phyloP scores from a whole-genome alignment of 164 flowering plant species.

The Aristolochia fimbriata region DNA sequence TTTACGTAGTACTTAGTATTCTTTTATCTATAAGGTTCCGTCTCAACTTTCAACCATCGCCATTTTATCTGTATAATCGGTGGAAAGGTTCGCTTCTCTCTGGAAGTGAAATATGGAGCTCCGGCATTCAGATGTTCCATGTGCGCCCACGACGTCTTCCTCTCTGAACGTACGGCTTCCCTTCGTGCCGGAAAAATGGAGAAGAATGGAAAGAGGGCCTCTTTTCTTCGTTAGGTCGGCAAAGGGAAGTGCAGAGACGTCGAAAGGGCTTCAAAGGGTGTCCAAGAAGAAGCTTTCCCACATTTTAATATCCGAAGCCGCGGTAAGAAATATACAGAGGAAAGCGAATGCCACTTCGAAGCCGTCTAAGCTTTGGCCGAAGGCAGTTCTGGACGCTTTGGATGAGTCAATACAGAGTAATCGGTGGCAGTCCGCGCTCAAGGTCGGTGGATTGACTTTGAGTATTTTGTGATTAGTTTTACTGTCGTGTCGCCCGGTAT shows the following conservation, averaged over 20 bases:
- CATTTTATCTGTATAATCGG: too few relatives aligned
- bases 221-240: slow-evolving; percentile 14
- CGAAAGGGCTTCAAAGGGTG: slow-evolving; percentile 35
- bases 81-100: too few relatives aligned
- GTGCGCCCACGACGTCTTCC: too few relatives aligned
- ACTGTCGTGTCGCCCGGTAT: too few relatives aligned
- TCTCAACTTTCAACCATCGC: too few relatives aligned
- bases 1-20: too few relatives aligned
- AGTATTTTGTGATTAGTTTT: too few relatives aligned
- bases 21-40: too few relatives aligned
- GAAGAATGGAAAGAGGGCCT: not conserved
- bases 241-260: slow-evolving; percentile 21
- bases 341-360: slow-evolving; percentile 45
- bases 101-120: too few relatives aligned
- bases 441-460: slow-evolving; percentile 32
- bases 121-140: too few relatives aligned
- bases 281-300: slow-evolving; percentile 47
- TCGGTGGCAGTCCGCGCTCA: slow-evolving; percentile 71
- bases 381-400: slow-evolving; percentile 76
- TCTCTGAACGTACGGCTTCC: too few relatives aligned
- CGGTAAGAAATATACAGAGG: slow-evolving; percentile 46
- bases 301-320: slow-evolving; percentile 67
- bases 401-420: slow-evolving; percentile 46
- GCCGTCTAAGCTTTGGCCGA: slow-evolving; percentile 51
- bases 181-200: too few relatives aligned